A percentile compares a stretch with the other conserved stretches of the same genome.
These are phyloP conservation scores for Carex parvula DNA, from an alignment of 176 grass and related monocot species.

Conservation along the genomic window DNA sequence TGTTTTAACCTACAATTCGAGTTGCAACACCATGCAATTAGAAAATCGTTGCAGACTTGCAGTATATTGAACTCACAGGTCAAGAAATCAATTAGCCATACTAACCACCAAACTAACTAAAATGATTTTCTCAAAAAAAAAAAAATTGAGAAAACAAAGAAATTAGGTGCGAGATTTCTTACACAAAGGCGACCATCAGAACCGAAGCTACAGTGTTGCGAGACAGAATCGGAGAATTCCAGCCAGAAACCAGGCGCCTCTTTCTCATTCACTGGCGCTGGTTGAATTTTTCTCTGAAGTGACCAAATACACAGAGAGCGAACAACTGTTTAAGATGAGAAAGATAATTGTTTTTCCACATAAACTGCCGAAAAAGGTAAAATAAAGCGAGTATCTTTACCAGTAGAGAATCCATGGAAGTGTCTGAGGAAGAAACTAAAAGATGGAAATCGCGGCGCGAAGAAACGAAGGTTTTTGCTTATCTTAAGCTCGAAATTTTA, in stretches of 20 bases:
- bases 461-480: not conserved
- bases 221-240: slow-evolving; percentile 80
- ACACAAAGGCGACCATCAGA: slow-evolving; percentile 45
- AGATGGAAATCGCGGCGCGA: not conserved
- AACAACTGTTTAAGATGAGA: not conserved
- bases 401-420: slow-evolving; percentile 26
- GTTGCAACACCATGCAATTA: slow-evolving; percentile 1
- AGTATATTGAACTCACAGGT: not conserved
- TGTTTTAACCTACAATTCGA: slow-evolving; percentile 55
- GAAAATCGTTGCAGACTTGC: not conserved
- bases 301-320: not conserved
- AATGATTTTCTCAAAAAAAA: not conserved
- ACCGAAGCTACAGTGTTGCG: slow-evolving; percentile 65
- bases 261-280: not conserved
- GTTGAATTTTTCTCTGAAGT: slow-evolving; percentile 21
- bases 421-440: not conserved
- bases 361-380: not conserved
- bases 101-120: not conserved
- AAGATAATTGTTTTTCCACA: not conserved
- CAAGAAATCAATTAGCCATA: not conserved
- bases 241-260: slow-evolving; percentile 51
- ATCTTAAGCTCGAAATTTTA: not conserved
- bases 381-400: not conserved
- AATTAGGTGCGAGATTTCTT: slow-evolving; percentile 35
- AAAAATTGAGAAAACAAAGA: not conserved